phyloP scores from a whole-genome alignment of 306 rosid species.

The Ormosia semicastrata region DNA sequence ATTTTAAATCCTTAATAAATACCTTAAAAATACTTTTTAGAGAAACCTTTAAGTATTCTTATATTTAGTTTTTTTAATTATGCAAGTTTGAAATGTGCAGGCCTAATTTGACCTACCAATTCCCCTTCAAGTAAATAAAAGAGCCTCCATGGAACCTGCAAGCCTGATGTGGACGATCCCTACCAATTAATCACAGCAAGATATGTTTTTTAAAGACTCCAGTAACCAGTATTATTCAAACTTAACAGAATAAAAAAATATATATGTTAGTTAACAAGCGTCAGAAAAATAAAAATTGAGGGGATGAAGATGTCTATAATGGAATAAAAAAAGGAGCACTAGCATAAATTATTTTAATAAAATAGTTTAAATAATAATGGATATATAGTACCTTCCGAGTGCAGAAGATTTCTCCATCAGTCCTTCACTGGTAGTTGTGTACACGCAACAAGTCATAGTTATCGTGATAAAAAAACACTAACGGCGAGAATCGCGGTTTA shows the following conservation, averaged over 20 bases:
- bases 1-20: too few species aligned
- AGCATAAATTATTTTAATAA: too few species aligned
- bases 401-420: neutral
- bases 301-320: too few species aligned
- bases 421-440: neutral
- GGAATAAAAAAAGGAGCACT: too few species aligned
- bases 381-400: too few species aligned
- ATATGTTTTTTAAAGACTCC: neutral
- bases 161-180: neutral
- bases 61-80: too few species aligned
- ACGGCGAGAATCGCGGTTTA: slow-evolving; percentile 54
- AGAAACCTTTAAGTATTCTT: too few species aligned
- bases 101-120: neutral
- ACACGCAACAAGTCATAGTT: neutral
- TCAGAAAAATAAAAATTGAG: neutral
- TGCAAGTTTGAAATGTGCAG: too few species aligned
- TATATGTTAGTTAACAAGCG: neutral
- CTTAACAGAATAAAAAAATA: neutral
- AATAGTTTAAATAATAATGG: too few species aligned
- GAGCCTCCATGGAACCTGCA: neutral
- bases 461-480: slow-evolving; percentile 32
- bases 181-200: neutral
- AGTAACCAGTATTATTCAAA: neutral
- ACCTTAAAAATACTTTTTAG: too few species aligned
- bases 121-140: neutral